Evolutionary conservation across 306 rosid genomes (phyloP).

Genomic region (Sphenostylis stenocarpa): DNA sequence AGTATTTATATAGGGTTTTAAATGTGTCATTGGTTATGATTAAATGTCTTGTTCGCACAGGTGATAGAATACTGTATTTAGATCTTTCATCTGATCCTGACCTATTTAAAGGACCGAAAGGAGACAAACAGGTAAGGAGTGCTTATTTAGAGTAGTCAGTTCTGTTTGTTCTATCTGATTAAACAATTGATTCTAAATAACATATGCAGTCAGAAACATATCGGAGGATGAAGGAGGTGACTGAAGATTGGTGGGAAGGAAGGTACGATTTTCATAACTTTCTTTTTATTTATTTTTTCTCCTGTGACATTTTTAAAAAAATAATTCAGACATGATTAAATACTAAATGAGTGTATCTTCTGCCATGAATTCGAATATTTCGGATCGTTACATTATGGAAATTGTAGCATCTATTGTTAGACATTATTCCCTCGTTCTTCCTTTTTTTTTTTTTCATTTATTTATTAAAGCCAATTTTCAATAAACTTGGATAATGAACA

Average conservation of each 20-base stretch:
- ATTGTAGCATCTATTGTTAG: neutral
- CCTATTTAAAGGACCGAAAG: conserved; percentile 77
- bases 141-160: conserved; percentile 13
- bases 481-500: neutral
- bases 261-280: conserved; percentile 47
- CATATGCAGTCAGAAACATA: conserved; percentile 82
- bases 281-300: neutral
- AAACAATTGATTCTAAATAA: conserved; percentile 14
- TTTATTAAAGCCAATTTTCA: conserved; percentile 8
- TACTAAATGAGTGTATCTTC: neutral
- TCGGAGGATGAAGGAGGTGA: conserved; percentile 85
- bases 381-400: neutral
- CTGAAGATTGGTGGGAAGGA: conserved; percentile 92
- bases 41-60: conserved; percentile 47
- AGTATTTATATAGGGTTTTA: neutral
- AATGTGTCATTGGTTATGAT: conserved; percentile 25
- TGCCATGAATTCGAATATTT: neutral
- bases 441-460: no score
- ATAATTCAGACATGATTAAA: no score
- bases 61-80: conserved; percentile 74
- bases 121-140: conserved; percentile 78
- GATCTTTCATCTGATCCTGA: conserved; percentile 84
- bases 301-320: no score
- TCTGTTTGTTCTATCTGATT: conserved; percentile 15
- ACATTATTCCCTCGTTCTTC: neutral